Evolutionary conservation across 2,329 filamentous ascomycete species (phyloP), one percentile per base, ranked within the genome.

Genomic region (Dactylonectria estremocensis): DNA sequence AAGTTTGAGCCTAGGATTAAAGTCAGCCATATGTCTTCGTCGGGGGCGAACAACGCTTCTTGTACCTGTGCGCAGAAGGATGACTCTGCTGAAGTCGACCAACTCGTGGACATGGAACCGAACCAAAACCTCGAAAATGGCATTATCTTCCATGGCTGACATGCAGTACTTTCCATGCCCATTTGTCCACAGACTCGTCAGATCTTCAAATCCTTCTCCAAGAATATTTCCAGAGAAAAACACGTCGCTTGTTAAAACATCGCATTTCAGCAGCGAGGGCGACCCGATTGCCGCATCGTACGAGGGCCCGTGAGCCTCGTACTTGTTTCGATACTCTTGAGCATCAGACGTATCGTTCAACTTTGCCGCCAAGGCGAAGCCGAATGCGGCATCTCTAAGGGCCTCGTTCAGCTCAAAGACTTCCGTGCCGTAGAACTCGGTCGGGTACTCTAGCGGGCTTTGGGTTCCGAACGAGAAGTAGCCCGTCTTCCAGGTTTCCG

Each of bases 71-170:
- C 68, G 56, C 2, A 70, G 52, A 33, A 71, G 61, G 14, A 71
- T 64, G 37, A 68, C 60, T 43, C 69, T 60, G 6, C 64, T 66
- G 50, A 69, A 71, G 58, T 69, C 67, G 4, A 70, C 66, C 33
- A 64, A 7, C 3, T 62, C 40, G 16, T 64, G 58, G 8, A 62
- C 31, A 5, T 69, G 67, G 13, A 63, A 61, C 7, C 69, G 48
- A 1, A 69, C 35, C 11, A 71, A 20, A 13, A 61, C 54, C 5
- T 60, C 64, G 11, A 71, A 50, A 8, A 69, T 59, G 2, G 67
- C 69, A 31, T 62, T 69, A 50, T 69, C 69, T 50, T 71, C 69
- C 54, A 63, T 58, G 5, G 69, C 69, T 11, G 69, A 67, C 63
- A 71, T 71, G 52, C 63, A 68, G 35, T 71, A 71, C 20, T 53